Conservation (phyloP, 176 grass and related monocot genomes). For the Miscanthus lutarioriparius region DNA sequence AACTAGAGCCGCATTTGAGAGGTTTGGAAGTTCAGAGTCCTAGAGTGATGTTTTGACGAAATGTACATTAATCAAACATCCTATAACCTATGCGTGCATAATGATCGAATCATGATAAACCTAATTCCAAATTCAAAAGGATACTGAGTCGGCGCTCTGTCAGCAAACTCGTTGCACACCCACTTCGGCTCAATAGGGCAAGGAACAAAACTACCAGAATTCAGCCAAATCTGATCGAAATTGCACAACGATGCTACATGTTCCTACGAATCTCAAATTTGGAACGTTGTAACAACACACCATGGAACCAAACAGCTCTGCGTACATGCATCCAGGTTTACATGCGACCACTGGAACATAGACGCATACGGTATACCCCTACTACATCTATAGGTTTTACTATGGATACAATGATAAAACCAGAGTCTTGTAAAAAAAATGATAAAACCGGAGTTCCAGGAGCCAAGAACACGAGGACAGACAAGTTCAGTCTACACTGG, state of each 20-base stretch:
- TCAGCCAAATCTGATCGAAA: neutral
- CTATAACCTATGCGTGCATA: no score
- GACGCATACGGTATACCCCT: neutral
- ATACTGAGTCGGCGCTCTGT: no score
- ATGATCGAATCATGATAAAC: no score
- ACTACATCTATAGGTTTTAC: neutral
- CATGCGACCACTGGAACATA: neutral
- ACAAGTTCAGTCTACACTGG: neutral
- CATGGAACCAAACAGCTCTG: no score
- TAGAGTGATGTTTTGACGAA: no score
- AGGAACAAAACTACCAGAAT: neutral
- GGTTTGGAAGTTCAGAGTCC: no score
- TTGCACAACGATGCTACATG: neutral
- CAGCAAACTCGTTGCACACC: neutral
- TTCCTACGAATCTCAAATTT: neutral
- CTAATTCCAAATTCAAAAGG: no score
- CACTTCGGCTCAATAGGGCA: neutral
- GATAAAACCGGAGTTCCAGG: neutral
- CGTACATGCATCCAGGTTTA: neutral
- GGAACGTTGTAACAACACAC: no score
- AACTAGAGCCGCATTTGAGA: no score
- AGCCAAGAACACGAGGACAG: neutral
- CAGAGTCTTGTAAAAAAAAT: neutral
- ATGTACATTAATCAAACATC: no score
- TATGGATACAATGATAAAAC: neutral